Conservation (phyloP, 23 red algal genomes). For the Gracilaria domingensis region DNA sequence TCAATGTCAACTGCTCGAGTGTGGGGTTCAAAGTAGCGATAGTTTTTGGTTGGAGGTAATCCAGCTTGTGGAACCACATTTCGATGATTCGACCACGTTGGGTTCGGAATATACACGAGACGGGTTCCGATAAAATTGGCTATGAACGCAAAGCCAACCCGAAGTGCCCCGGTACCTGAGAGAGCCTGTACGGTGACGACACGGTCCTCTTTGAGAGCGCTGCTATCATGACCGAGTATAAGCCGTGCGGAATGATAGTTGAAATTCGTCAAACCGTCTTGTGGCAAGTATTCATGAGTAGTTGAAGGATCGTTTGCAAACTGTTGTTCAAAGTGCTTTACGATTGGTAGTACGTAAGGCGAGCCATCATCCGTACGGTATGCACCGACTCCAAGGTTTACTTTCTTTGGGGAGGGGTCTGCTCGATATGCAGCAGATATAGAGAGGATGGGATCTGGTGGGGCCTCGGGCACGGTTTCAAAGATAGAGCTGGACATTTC, state of each 20-base stretch:
- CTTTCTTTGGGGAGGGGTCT: conserved; percentile 81
- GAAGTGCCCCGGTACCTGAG: conserved; percentile 88
- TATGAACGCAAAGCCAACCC: conserved; percentile 85
- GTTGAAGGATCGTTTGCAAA: conserved; percentile 56
- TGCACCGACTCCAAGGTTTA: conserved; percentile 96
- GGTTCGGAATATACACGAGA: conserved; percentile 81
- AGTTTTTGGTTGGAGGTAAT: conserved; percentile 49
- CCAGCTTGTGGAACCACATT: conserved; percentile 81
- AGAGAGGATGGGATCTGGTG: conserved; percentile 93
- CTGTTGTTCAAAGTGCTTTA: conserved; percentile 70
- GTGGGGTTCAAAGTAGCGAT: conserved; percentile 85
- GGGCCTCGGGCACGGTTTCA: conserved; percentile 67
- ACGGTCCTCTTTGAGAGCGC: conserved; percentile 70
- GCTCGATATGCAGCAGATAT: conserved; percentile 65
- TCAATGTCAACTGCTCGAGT: conserved; percentile 81
- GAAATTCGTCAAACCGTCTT: conserved; percentile 83
- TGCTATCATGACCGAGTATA: conserved; percentile 73
- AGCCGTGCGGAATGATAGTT: conserved; percentile 66
- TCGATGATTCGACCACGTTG: conserved; percentile 93
- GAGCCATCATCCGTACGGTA: conserved; percentile 87
- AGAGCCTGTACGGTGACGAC: conserved; percentile 92
- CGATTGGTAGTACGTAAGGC: conserved; percentile 88
- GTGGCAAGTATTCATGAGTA: conserved; percentile 95
- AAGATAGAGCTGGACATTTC: conserved; percentile 56
- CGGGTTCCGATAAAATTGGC: conserved; percentile 52